Base-by-base conservation (phyloP, 176 grass and related monocot species). In the Alloteropsis semialata region DNA sequence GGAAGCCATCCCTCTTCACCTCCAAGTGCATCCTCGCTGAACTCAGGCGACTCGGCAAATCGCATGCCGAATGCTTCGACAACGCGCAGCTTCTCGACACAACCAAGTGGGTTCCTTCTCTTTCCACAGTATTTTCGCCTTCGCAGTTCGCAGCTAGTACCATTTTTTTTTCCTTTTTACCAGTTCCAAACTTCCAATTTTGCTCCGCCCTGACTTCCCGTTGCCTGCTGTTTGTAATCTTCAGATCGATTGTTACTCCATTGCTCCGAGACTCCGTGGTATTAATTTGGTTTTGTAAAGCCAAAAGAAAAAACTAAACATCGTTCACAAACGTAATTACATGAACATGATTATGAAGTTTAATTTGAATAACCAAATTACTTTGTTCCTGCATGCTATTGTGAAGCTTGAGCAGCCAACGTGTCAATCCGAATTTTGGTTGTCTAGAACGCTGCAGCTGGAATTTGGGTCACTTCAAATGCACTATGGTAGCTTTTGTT, bases 1-100 rank as follows among this genome's bases (percentile, higher is more conserved):
- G 90, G 75, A 22, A 49, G n/a, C 81, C 76, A 0, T 69, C 87
- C n/a, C 89, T 94, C 80, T 97, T 87, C 85, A 94, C 87, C 48
- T 89, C 92, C 82, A 97, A 91, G 90, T 97, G 94, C 72, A 75
- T 92, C 70, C 43, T 88, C 58, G 92, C 75, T 0, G 89, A 97
- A 73, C 82, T 97, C 50, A 82, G 80, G 63, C 93, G 94, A 19
- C 89, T 94, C 10, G 85, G 89, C 67, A 75, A 93, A 34, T 89
- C 94, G 4, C 80, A 94, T 55, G 32, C 64, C 4, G 73, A 92
- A 8, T 54, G 80, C 3, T 79, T 90, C 28, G 89, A 94, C 17
- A 49, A 82, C 10, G 79, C 94, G 14, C 70, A 87, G 67, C 80
- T 92, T 25, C 94, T 97, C 60, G 39, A 85, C 72, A 87, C 74